phyloP scores from a whole-genome alignment of 2,329 filamentous ascomycete genomes.

The Camillea tinctor region DNA sequence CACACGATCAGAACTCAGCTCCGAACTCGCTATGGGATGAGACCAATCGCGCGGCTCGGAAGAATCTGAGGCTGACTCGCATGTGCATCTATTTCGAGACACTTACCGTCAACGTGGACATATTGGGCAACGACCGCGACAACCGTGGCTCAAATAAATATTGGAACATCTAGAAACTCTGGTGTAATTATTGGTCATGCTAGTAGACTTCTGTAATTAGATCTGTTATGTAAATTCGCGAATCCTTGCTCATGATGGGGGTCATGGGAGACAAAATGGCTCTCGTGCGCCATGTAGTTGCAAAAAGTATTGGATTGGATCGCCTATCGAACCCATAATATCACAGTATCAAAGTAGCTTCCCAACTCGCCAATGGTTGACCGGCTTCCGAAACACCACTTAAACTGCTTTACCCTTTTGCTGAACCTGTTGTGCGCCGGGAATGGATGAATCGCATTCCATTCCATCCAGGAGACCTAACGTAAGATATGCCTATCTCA shows the following conservation, averaged over 20 bases:
- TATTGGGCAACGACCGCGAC: slow-evolving; percentile 7
- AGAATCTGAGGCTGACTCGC: slow-evolving; percentile 18
- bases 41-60: slow-evolving; percentile 15
- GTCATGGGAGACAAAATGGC: background rate
- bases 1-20: slow-evolving; percentile 16
- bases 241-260: background rate
- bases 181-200: background rate
- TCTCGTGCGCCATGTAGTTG: slow-evolving; percentile 8
- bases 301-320: slow-evolving; percentile 12
- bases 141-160: slow-evolving; percentile 2
- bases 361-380: slow-evolving; percentile 20
- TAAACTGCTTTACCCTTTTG: slow-evolving; percentile 17
- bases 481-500: slow-evolving; percentile 17
- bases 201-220: background rate
- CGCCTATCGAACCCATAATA: slow-evolving; percentile 19
- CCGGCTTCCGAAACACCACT: slow-evolving; percentile 22
- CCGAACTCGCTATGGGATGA: slow-evolving; percentile 11
- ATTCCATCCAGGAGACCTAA: slow-evolving; percentile 19
- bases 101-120: slow-evolving; percentile 11
- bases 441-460: slow-evolving; percentile 13
- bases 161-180: slow-evolving; percentile 14
- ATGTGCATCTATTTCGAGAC: slow-evolving; percentile 21
- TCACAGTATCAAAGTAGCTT: slow-evolving; percentile 50
- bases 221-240: background rate
- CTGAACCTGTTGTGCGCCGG: slow-evolving; percentile 16